Conservation (phyloP, 495 filamentous ascomycete species). For the Echria macrotheca region DNA sequence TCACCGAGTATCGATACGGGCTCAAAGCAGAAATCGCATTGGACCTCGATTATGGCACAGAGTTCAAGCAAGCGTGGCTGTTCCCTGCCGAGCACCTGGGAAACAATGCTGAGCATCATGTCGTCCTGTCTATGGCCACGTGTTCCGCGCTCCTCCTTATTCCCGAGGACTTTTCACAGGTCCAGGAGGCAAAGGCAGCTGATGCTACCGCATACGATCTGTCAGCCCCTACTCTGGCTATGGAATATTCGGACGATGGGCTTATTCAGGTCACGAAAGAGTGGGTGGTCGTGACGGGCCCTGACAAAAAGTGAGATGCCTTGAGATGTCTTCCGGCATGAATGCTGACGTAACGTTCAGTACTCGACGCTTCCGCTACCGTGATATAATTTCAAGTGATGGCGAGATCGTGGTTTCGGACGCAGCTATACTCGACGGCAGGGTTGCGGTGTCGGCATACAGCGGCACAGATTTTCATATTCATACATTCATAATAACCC, state of each 20-base stretch:
- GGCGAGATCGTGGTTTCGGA: slow-evolving; percentile 24
- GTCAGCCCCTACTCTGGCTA: slow-evolving; percentile 52
- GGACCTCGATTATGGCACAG: slow-evolving; percentile 41
- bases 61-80: slow-evolving; percentile 42
- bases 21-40: slow-evolving; percentile 60
- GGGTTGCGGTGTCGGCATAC: slow-evolving; percentile 33
- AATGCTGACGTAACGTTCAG: no score
- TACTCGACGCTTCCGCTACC: slow-evolving; percentile 25
- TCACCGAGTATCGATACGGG: slow-evolving; percentile 68
- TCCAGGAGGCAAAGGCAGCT: slow-evolving; percentile 26
- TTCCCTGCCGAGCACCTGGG: slow-evolving; percentile 23
- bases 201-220: slow-evolving; percentile 44
- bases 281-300: slow-evolving; percentile 34
- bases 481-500: slow-evolving; percentile 26
- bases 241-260: slow-evolving; percentile 26
- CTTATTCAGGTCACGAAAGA: slow-evolving; percentile 55
- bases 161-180: slow-evolving; percentile 32
- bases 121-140: slow-evolving; percentile 50
- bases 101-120: slow-evolving; percentile 23
- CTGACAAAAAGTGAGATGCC: slow-evolving; percentile 10
- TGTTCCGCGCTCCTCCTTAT: slow-evolving; percentile 34
- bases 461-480: slow-evolving; percentile 26
- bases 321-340: background rate
- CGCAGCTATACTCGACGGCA: slow-evolving; percentile 25
- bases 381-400: slow-evolving; percentile 20